phyloP scores from a whole-genome alignment of 768 basidiomycete genomes.

The Tricholoma hemisulphureum region DNA sequence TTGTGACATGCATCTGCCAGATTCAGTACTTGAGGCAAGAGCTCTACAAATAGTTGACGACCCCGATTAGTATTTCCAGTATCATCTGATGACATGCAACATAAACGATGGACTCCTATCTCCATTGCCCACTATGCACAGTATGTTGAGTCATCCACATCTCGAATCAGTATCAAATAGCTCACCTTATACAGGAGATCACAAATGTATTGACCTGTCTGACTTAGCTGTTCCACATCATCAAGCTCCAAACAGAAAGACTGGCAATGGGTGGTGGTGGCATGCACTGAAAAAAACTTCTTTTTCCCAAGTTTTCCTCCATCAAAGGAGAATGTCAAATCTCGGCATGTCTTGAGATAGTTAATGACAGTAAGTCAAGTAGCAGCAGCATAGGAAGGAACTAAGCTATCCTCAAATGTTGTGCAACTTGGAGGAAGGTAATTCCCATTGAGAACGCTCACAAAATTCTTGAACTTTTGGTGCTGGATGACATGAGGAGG shows the following conservation, averaged over 20 bases:
- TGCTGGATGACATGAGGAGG: background rate
- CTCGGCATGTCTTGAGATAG: background rate
- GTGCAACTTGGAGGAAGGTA: background rate
- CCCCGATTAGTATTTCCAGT: background rate
- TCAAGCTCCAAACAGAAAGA: slow-evolving; percentile 5
- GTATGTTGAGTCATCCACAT: background rate
- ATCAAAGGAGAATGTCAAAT: slow-evolving; percentile 1
- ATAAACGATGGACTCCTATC: background rate
- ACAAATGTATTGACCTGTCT: background rate
- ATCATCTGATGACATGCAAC: background rate
- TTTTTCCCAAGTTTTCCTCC: slow-evolving; percentile 6
- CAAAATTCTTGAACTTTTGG: background rate
- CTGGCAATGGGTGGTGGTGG: background rate
- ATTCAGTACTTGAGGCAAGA: background rate
- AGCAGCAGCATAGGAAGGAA: slow-evolving; percentile 1
- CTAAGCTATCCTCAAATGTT: background rate
- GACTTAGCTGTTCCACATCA: background rate
- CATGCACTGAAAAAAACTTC: slow-evolving; percentile 5
- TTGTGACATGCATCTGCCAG: slow-evolving; percentile 1
- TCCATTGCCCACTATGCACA: background rate
- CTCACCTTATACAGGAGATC: background rate
- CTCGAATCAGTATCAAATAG: background rate
- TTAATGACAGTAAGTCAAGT: background rate
- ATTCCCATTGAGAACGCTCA: background rate
- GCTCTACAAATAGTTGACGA: background rate